These are phyloP conservation scores for Choiromyces venosus DNA, from an alignment of 495 filamentous ascomycete genomes.

Conservation along the genomic window DNA sequence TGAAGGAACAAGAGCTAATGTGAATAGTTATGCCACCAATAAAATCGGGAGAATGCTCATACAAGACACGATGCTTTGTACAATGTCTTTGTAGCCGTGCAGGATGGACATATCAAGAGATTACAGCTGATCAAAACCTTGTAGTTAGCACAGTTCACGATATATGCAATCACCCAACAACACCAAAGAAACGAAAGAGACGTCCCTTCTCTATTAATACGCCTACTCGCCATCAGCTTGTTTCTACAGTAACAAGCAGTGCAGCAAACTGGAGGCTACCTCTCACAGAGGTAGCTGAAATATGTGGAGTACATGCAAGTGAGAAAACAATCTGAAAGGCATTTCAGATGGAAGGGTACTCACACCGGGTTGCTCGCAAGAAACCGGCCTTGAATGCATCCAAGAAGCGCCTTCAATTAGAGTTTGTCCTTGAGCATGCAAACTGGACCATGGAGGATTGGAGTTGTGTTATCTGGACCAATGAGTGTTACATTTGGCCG, in stretches of 20 bases:
- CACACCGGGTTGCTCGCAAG: not conserved
- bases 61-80: slow-evolving; percentile 5
- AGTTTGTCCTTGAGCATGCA: slow-evolving; percentile 9
- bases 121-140: slow-evolving; percentile 2
- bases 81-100: not conserved
- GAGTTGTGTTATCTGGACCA: slow-evolving; percentile 13
- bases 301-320: slow-evolving; percentile 2
- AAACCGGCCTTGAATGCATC: not conserved
- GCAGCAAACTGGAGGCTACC: not conserved
- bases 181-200: not conserved
- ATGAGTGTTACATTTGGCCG: slow-evolving; percentile 11
- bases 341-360: slow-evolving; percentile 6
- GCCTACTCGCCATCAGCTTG: not conserved
- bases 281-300: slow-evolving; percentile 7
- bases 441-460: slow-evolving; percentile 16
- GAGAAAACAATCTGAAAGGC: not conserved
- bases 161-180: slow-evolving; percentile 6
- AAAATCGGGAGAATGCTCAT: not conserved
- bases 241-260: slow-evolving; percentile 4
- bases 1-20: too few relatives aligned
- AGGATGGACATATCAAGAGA: slow-evolving; percentile 1
- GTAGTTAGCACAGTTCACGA: not conserved
- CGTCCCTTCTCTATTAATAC: not conserved
- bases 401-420: not conserved
- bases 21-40: not conserved